Conservation (phyloP, 2,329 filamentous ascomycete species). For the Penicillium sp. region DNA sequence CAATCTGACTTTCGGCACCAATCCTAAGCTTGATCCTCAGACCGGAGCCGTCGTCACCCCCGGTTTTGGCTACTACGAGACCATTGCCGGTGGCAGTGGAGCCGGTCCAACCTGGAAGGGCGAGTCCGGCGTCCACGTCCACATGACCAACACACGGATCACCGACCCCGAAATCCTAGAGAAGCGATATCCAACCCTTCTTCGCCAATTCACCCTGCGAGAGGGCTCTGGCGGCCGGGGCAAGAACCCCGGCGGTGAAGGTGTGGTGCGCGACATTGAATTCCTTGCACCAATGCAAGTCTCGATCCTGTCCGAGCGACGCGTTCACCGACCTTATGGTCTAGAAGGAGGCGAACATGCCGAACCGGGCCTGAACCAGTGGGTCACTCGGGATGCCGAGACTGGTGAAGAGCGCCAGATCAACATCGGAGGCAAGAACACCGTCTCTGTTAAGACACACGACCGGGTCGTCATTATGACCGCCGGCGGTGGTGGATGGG, state of each 20-base stretch:
- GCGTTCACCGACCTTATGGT: constrained; percentile 77
- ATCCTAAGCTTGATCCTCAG: constrained; percentile 64
- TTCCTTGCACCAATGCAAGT: constrained; percentile 79
- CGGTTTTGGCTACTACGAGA: constrained; percentile 86
- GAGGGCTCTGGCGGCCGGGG: constrained; percentile 65
- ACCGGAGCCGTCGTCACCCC: constrained; percentile 56
- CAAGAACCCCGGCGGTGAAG: constrained; percentile 69
- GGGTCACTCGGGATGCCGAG: constrained; percentile 72
- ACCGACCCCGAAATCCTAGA: constrained; percentile 82
- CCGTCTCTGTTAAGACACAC: constrained; percentile 57
- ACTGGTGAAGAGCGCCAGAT: constrained; percentile 51
- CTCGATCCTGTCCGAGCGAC: constrained; percentile 72
- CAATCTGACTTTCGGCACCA: constrained; percentile 75
- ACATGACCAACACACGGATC: constrained; percentile 87
- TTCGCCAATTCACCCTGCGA: constrained; percentile 69
- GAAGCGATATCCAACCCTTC: constrained; percentile 71
- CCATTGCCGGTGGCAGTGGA: constrained; percentile 76
- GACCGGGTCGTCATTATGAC: constrained; percentile 63
- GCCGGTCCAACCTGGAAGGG: constrained; percentile 75
- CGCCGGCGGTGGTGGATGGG: constrained; percentile 51
- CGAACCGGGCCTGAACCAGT: constrained; percentile 77
- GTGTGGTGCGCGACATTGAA: constrained; percentile 78
- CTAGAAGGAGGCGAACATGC: constrained; percentile 79
- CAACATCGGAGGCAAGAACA: constrained; percentile 63
- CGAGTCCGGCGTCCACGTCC: constrained; percentile 73